Percentiles rank a stretch among this genome's conserved stretches.
Conservation (phyloP, 1,284 basidiomycete genomes). For the Sanghuangporus sanghuang region DNA sequence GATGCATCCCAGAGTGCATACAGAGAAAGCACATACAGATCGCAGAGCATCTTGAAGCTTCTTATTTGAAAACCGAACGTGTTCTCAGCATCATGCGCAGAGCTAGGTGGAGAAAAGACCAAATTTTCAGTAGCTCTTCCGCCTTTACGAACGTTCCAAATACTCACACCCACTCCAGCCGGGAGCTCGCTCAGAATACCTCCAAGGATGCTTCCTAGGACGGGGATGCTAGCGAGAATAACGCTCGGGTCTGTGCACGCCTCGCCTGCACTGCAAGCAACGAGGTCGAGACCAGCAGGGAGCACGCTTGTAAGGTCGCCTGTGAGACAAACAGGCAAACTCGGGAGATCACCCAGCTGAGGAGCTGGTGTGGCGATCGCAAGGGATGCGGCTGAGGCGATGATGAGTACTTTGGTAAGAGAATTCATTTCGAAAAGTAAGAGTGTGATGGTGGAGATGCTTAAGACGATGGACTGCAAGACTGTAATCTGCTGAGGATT, state of each 20-base stretch:
- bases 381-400: conserved; percentile 1
- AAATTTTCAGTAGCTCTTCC: background rate
- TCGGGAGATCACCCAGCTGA: background rate
- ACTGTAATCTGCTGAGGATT: background rate
- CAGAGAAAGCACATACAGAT: background rate
- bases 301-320: background rate
- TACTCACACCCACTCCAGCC: background rate
- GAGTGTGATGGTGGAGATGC: background rate
- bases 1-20: background rate
- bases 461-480: background rate
- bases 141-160: background rate
- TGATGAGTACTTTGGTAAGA: background rate
- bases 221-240: background rate
- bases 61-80: background rate
- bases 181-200: background rate
- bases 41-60: background rate
- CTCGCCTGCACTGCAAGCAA: background rate
- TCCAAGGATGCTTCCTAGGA: background rate
- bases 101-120: background rate
- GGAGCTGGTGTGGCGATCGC: conserved; percentile 4
- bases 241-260: background rate
- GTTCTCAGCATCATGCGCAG: background rate
- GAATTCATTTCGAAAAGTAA: background rate
- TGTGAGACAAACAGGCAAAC: background rate
- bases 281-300: background rate